Base-by-base conservation (phyloP, 257 asterid species). In the Parsonsia alboflavescens region DNA sequence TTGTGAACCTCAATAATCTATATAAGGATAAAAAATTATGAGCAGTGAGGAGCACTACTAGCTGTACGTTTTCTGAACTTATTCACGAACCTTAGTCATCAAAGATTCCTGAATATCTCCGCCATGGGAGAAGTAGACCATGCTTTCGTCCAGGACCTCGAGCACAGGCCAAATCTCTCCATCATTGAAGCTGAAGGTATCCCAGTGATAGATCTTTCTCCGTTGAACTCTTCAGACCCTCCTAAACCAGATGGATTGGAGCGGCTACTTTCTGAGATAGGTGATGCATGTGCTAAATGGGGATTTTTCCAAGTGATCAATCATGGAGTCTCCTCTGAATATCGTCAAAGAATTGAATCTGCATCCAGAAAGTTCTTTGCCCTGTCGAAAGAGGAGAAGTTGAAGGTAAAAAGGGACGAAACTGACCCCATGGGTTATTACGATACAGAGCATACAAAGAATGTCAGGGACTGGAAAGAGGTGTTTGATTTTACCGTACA, bases 221-320 rank as follows among this genome's bases (percentile, higher is more conserved):
- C 74, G 1, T 28, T 84, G n/a, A 82, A 66, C 75, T 76, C 83
- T 62, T 58, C 62, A 16, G 76, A 72, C 2, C 26, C 75, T 49
- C 50, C 84, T 0, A 80, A 81, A 0, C 7, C 74, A 15, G 36
- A 76, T 1, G 78, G 76, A 56, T 11, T 85, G 12, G 72, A 73
- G 11, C 63, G 64, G 45, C 82, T 90, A 45, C 87, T 88, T 56
- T 50, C 87, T 0, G 80, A 88, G 68, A 79, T 89, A 46, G 85
- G 89, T 0, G 81, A 85, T 41, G 97, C 93, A 4, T 88, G 92
- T 78, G 70, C 74, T 75, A 80, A 79, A 3, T 92, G 92, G 92
- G 96, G 96, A 0, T 92, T 92, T 75, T 88, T 92, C 79, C 96
- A 90, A 85, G 92, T 88, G 80, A 88, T 87, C 76, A 87, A 88